phyloP scores from a whole-genome alignment of 78 protist species.

The Dictyostelium purpureum region DNA sequence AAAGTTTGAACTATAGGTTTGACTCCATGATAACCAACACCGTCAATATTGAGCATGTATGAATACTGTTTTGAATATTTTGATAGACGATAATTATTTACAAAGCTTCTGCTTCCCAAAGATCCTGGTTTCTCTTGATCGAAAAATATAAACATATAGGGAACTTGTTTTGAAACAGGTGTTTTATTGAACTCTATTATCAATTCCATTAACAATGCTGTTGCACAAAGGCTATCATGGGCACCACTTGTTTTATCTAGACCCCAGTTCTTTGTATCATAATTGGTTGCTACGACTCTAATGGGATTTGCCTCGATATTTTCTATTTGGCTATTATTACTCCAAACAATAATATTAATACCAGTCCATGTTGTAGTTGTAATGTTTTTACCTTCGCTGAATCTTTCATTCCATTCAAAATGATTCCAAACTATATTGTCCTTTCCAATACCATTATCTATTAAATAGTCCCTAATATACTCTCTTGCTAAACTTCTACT shows the following conservation, averaged over 20 bases:
- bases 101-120: conserved; percentile 37
- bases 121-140: conserved; percentile 79
- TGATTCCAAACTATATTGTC: conserved; percentile 53
- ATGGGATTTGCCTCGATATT: background rate
- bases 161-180: background rate
- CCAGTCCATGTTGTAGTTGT: conserved; percentile 75
- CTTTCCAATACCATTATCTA: background rate
- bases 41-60: conserved; percentile 33
- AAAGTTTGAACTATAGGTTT: conserved; percentile 22
- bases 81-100: background rate
- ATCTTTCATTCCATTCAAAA: conserved; percentile 67
- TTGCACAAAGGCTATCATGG: conserved; percentile 41
- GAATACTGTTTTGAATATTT: conserved; percentile 11
- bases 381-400: conserved; percentile 29
- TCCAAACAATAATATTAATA: conserved; percentile 60
- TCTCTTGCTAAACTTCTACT: conserved; percentile 53
- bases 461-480: conserved; percentile 20
- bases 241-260: conserved; percentile 45
- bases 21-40: background rate
- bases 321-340: background rate
- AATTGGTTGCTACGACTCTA: conserved; percentile 25
- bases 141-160: conserved; percentile 40
- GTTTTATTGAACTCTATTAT: background rate
- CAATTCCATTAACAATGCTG: conserved; percentile 12
- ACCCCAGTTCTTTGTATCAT: conserved; percentile 69